Percentiles rank a stretch among this genome's conserved stretches.
These are phyloP conservation scores for Rhizopus delemar DNA, from an alignment of 371 early-diverging fungal genomes.

Conservation along the genomic window DNA sequence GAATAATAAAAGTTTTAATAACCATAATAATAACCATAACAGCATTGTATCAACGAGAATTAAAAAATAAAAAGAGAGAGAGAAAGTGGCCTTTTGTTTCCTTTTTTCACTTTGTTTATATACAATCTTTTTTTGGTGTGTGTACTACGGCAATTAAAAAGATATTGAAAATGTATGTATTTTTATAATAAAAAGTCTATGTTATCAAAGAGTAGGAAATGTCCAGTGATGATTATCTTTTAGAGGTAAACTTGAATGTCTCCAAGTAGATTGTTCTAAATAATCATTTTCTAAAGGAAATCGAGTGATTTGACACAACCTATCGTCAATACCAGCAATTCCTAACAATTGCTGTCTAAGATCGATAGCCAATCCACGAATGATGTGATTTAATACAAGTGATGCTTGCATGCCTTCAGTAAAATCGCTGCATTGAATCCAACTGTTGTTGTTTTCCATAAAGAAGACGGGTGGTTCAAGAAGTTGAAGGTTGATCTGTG, in stretches of 20 bases:
- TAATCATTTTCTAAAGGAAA: conserved; percentile 22
- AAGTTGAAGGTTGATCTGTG: conserved; percentile 62
- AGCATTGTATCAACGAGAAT: neutral
- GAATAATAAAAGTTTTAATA: neutral
- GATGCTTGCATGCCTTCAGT: conserved; percentile 78
- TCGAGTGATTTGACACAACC: conserved; percentile 37
- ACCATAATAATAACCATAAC: neutral
- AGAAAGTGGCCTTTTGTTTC: conserved; percentile 9
- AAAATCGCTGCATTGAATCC: conserved; percentile 79
- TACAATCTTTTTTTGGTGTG: neutral
- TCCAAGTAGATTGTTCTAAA: conserved; percentile 21
- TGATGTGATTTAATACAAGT: conserved; percentile 58
- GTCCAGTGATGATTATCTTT: conserved; percentile 1
- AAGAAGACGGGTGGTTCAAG: conserved; percentile 64
- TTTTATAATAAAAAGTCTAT: too few relatives aligned
- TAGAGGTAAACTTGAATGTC: conserved; percentile 45
- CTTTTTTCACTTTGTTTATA: neutral
- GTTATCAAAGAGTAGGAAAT: neutral
- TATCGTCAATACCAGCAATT: conserved; percentile 38
- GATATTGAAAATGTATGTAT: too few relatives aligned
- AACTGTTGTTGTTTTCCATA: conserved; percentile 52
- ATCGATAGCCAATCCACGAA: conserved; percentile 59
- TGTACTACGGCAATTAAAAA: too few relatives aligned
- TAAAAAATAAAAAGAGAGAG: neutral
- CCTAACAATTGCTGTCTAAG: conserved; percentile 51